Evolutionary conservation across 345 rosid species (phyloP).

Genomic region (Cardamine occulta): DNA sequence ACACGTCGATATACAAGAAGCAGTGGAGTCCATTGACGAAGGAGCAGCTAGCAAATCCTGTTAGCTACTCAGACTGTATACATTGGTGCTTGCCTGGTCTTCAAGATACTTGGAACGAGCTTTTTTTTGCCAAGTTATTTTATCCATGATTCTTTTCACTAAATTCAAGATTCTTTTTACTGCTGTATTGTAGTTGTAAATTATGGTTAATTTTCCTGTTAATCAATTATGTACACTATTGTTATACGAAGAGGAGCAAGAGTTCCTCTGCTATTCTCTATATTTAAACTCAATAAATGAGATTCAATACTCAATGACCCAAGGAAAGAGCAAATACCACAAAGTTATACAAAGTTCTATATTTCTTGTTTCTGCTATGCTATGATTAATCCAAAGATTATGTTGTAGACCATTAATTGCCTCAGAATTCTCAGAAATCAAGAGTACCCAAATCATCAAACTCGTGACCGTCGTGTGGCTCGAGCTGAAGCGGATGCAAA

Average conservation of each 20-base stretch:
- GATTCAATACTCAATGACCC: slow-evolving; percentile 13
- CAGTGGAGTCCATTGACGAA: slow-evolving; percentile 76
- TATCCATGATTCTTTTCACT: slow-evolving; percentile 54
- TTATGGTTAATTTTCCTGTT: slow-evolving; percentile 17
- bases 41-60: slow-evolving; percentile 74
- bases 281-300: slow-evolving; percentile 8
- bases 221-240: slow-evolving; percentile 19
- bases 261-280: not conserved
- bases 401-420: slow-evolving; percentile 4
- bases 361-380: not conserved
- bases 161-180: not conserved
- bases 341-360: not conserved
- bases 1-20: slow-evolving; percentile 87
- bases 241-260: slow-evolving; percentile 3
- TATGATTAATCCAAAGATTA: slow-evolving; percentile 4
- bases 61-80: slow-evolving; percentile 80
- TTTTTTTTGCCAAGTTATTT: slow-evolving; percentile 72
- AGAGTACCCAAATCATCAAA: slow-evolving; percentile 21
- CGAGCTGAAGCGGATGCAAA: slow-evolving; percentile 33
- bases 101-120: slow-evolving; percentile 95
- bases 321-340: slow-evolving; percentile 15
- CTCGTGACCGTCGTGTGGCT: slow-evolving; percentile 33
- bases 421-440: slow-evolving; percentile 26
- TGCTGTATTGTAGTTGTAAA: slow-evolving; percentile 17
- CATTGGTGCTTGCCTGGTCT: slow-evolving; percentile 96